These are phyloP conservation scores for Phaeosphaeria sp. DNA, from an alignment of 2,329 filamentous ascomycete species.

Conservation along the genomic window DNA sequence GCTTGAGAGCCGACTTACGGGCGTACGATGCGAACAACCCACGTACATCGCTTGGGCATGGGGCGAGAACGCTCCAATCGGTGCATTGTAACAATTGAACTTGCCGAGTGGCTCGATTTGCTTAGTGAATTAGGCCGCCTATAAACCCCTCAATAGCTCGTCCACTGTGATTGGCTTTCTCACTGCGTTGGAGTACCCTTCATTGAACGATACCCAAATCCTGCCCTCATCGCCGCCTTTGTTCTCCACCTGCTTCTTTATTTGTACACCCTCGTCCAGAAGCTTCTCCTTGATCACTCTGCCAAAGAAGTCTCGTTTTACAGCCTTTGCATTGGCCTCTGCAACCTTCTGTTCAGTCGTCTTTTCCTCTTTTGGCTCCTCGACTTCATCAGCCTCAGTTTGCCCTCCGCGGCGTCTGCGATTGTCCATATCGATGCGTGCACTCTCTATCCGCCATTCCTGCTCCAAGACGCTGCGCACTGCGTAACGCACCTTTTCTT, in stretches of 20 bases:
- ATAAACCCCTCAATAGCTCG: slow-evolving; percentile 76
- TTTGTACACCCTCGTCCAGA: slow-evolving; percentile 49
- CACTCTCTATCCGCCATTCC: slow-evolving; percentile 78
- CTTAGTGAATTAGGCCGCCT: not conserved
- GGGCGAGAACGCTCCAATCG: not conserved
- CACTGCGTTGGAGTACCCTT: slow-evolving; percentile 91
- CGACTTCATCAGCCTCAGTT: slow-evolving; percentile 20
- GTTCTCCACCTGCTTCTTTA: slow-evolving; percentile 43
- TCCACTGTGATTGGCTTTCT: slow-evolving; percentile 82
- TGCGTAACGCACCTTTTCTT: slow-evolving; percentile 83
- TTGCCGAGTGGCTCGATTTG: not conserved
- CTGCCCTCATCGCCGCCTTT: slow-evolving; percentile 58
- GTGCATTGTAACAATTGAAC: not conserved
- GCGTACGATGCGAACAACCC: not conserved
- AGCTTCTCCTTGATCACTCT: slow-evolving; percentile 65
- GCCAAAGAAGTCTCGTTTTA: slow-evolving; percentile 88
- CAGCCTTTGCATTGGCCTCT: slow-evolving; percentile 39
- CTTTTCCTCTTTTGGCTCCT: slow-evolving; percentile 22
- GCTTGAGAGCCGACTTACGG: not conserved
- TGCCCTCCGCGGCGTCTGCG: slow-evolving; percentile 61
- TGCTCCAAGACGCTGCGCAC: slow-evolving; percentile 92
- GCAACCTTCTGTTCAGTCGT: slow-evolving; percentile 29
- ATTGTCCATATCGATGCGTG: slow-evolving; percentile 69
- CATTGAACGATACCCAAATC: slow-evolving; percentile 88
- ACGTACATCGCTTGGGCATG: not conserved